Percentiles rank a stretch among this genome's conserved stretches.
Evolutionary conservation across 805 yeast genomes (phyloP).

Genomic region (Saccharomyces eubayanus): DNA sequence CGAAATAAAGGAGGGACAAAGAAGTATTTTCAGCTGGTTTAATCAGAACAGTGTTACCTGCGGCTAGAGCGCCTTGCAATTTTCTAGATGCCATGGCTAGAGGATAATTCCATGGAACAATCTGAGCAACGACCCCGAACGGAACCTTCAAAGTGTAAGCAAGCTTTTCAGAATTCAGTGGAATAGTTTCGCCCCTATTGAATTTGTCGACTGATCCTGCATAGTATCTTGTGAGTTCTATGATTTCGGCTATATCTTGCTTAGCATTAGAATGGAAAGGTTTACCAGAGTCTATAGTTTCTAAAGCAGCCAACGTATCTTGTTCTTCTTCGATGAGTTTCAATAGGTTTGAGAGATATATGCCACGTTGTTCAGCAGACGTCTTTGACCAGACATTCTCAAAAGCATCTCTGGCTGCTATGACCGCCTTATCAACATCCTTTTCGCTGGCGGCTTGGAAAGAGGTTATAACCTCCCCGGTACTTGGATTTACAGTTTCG

Average conservation of each 20-base stretch:
- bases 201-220: conserved; percentile 66
- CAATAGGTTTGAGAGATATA: conserved; percentile 36
- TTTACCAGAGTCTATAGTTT: conserved; percentile 50
- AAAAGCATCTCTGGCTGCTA: conserved; percentile 42
- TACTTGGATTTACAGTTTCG: conserved; percentile 43
- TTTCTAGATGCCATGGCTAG: conserved; percentile 41
- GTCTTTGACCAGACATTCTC: conserved; percentile 38
- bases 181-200: conserved; percentile 47
- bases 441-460: conserved; percentile 40
- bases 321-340: conserved; percentile 40
- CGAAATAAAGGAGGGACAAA: conserved; percentile 34
- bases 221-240: conserved; percentile 48
- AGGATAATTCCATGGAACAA: conserved; percentile 43
- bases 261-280: conserved; percentile 42
- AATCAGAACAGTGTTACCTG: conserved; percentile 37
- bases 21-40: conserved; percentile 41
- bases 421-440: conserved; percentile 45
- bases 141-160: conserved; percentile 43
- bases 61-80: conserved; percentile 43
- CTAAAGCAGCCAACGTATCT: conserved; percentile 44
- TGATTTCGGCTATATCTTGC: conserved; percentile 48
- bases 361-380: conserved; percentile 38
- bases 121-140: conserved; percentile 41
- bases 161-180: conserved; percentile 46
- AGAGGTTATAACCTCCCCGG: conserved; percentile 39